Conservation (phyloP, 2,329 filamentous ascomycete species). For the Apiospora marii region DNA sequence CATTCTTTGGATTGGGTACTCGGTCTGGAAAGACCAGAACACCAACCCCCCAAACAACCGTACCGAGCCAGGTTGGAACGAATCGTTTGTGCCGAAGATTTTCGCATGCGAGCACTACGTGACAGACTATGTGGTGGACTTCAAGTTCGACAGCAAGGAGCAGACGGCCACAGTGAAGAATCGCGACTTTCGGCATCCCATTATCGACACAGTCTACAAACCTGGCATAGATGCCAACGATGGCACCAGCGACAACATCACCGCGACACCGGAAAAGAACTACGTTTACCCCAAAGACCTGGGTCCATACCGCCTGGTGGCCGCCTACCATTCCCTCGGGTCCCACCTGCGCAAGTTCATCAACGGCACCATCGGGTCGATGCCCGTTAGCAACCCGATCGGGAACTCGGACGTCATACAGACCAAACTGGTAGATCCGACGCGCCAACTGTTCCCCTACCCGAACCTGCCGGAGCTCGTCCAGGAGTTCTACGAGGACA, state of each 20-base stretch:
- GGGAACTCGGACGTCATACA: constrained; percentile 47
- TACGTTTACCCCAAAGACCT: constrained; percentile 40
- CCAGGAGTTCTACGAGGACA: constrained; percentile 47
- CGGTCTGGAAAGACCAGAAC: constrained; percentile 34
- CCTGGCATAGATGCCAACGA: constrained; percentile 41
- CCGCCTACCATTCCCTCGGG: constrained; percentile 47
- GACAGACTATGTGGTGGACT: constrained; percentile 44
- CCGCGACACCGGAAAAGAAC: constrained; percentile 41
- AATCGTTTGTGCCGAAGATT: constrained; percentile 45
- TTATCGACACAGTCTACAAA: constrained; percentile 46
- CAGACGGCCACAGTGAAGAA: constrained; percentile 40
- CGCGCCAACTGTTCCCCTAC: constrained; percentile 43
- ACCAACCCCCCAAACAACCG: constrained; percentile 33
- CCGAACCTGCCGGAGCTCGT: constrained; percentile 39
- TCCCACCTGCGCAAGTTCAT: constrained; percentile 42
- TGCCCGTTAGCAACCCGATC: constrained; percentile 36
- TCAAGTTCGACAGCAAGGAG: constrained; percentile 43
- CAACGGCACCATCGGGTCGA: constrained; percentile 43
- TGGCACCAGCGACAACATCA: constrained; percentile 47
- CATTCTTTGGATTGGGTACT: constrained; percentile 49
- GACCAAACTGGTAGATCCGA: constrained; percentile 50
- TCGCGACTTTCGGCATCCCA: constrained; percentile 37
- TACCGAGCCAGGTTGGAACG: constrained; percentile 39
- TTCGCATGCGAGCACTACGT: constrained; percentile 50
- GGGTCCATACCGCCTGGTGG: constrained; percentile 42